Base-by-base conservation (phyloP, 495 filamentous ascomycete species). In the Aspergillus carlsbadensis region DNA sequence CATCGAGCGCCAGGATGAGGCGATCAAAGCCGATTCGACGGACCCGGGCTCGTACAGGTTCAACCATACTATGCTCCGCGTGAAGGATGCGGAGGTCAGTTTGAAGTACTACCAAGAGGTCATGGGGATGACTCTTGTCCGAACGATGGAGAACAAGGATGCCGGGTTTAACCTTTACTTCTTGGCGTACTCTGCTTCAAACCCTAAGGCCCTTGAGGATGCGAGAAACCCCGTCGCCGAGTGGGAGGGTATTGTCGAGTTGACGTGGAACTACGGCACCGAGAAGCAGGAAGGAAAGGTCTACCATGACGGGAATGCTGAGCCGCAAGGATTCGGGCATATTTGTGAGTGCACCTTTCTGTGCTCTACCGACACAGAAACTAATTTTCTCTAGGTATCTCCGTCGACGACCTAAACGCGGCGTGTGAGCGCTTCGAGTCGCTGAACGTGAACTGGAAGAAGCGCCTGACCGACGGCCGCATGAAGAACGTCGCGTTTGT, bases 221-320 rank as follows among this genome's bases (percentile, higher is more conserved):
- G 77, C 70, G 33, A 75, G 71, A 43, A 87, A 84, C 59, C 75
- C 81, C 40, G 65, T 84, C 3, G 83, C 87, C 3, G 81, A 83
- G 37, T 81, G 84, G 47, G 93, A 97, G 66, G 93, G 93, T 2
- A 66, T 97, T 49, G 75, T 97, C 10, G 92, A 96, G 75, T 65
- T 98, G 62, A 97, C 92, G 18, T 96, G 91, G 90, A 97, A 98
- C 68, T 94, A 96, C 60, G 94, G 94, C 39, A 97, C 94, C 2
- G 94, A 98, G 79, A 93, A 90, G 65, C 84, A 97, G 61, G 79
- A 85, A 52, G 76, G 79, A 43, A 91, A 91, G 64, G 85, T 85
- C 40, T 98, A 98, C 66, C 94, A 98, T 66, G 86, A 95, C 61
- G 94, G 94, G 10, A 98, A 98, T 69, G 76, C 84, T 18, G 77